Evolutionary conservation across 768 basidiomycete genomes (phyloP), one percentile per base, ranked within the genome.

Genomic region (Boletus rex-veris): DNA sequence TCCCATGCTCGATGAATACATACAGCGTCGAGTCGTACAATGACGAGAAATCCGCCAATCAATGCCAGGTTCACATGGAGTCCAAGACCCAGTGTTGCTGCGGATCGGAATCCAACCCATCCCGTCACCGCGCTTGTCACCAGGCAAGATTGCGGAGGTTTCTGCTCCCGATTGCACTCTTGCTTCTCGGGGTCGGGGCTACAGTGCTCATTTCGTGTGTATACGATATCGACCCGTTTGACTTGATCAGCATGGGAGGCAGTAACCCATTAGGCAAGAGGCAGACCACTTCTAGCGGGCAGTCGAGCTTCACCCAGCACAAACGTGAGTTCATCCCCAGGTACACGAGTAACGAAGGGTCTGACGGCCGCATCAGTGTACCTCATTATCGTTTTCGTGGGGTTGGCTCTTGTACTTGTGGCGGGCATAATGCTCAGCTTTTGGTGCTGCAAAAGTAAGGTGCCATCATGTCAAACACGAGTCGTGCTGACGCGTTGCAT

Each of bases 361-460:
- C 44, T 5, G 26, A 38, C 18, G 45, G 41, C 2, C 15, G 6
- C 8, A 18, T 49, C 45, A 86, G 84, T 81, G 16, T 86, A 85
- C 60, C 74, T 86, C 28, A 82, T 86, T 35, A 71, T 86, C 35
- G 60, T 85, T n/a, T 81, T 86, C 63, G 83, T 86, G 10, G 85
- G 85, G 3, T 66, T 86, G 5, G 59, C 81, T 37, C 65, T 86
- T 0, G 80, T 85, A 1, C 30, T 86, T 7, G 62, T 84, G 8
- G 73, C 80, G 1, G 84, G 57, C 0, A 66, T 87, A 47, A 80
- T 82, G 75, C 75, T 86, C 16, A 80, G 79, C 56, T 81, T 77
- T 18, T 87, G 85, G 79, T 87, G 84, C 58, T 87, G 85, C 68
- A 71, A 68, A 73, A 80, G 84, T 76, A 58, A 39, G 67, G 54